A percentile compares a stretch with the other conserved stretches of the same genome.
Evolutionary conservation across 2,329 filamentous ascomycete species (phyloP).

Genomic region (Chalaropsis ovoidea): DNA sequence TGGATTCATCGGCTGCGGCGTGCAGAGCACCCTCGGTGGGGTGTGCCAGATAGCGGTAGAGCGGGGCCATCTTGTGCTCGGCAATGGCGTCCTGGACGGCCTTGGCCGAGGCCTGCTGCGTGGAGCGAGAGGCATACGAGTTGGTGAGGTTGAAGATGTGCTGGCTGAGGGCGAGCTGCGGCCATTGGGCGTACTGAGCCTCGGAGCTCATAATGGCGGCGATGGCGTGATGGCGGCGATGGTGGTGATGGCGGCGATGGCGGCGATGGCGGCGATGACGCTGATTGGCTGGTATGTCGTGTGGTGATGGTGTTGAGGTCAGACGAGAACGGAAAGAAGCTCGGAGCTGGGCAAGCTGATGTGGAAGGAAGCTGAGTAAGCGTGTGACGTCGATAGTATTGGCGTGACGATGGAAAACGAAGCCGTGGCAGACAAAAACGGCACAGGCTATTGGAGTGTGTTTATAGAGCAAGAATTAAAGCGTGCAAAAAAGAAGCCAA

Average conservation of each 20-base stretch:
- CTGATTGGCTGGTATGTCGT: no score
- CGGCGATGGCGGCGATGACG: background rate
- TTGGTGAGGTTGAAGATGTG: slow-evolving; percentile 82
- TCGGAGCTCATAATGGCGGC: slow-evolving; percentile 59
- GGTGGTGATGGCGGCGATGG: background rate
- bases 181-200: slow-evolving; percentile 77
- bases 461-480: background rate
- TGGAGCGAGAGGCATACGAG: slow-evolving; percentile 54
- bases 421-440: no score
- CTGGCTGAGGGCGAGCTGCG: slow-evolving; percentile 69
- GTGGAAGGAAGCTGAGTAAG: background rate
- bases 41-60: slow-evolving; percentile 76
- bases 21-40: slow-evolving; percentile 76
- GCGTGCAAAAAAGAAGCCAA: background rate
- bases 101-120: slow-evolving; percentile 63
- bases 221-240: background rate
- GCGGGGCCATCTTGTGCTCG: slow-evolving; percentile 76
- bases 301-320: slow-evolving; percentile 4
- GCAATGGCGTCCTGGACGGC: slow-evolving; percentile 70
- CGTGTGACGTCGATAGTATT: background rate
- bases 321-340: background rate
- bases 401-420: no score
- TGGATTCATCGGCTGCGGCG: slow-evolving; percentile 43
- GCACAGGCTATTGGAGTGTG: no score
- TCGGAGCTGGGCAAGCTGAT: background rate